Conservation (phyloP, 495 filamentous ascomycete species). For the Neohortaea acidophila region DNA sequence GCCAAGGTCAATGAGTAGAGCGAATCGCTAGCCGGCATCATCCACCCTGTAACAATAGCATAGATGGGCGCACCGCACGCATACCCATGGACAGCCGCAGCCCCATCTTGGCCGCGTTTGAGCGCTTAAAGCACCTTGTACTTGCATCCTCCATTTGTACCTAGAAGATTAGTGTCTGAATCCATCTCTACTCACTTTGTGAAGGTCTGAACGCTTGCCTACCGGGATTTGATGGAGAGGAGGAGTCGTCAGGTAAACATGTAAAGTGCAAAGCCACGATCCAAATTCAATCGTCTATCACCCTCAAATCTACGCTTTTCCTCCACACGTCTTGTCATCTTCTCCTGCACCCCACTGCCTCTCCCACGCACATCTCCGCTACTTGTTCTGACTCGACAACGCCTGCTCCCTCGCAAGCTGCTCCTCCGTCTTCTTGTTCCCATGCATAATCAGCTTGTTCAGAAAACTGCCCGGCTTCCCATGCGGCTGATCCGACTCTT, state of each 20-base stretch:
- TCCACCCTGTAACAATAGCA: conserved; percentile 9
- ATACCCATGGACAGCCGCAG: too few relatives aligned
- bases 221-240: too few relatives aligned
- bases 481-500: conserved; percentile 4
- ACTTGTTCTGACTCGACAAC: conserved; percentile 10
- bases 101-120: background rate
- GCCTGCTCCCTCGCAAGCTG: background rate
- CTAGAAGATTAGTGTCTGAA: conserved; percentile 3
- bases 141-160: conserved; percentile 3
- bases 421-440: conserved; percentile 15
- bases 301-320: too few relatives aligned
- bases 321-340: background rate
- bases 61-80: background rate
- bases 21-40: background rate
- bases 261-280: too few relatives aligned
- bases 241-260: too few relatives aligned
- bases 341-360: background rate
- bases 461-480: conserved; percentile 11
- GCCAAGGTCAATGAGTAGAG: conserved; percentile 37
- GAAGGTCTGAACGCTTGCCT: background rate
- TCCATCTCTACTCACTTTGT: conserved; percentile 4
- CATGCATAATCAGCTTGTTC: conserved; percentile 15
- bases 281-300: too few relatives aligned
- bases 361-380: conserved; percentile 4
- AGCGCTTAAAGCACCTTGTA: conserved; percentile 6